Conservation (phyloP, 345 rosid genomes). For the Brassica incana region DNA sequence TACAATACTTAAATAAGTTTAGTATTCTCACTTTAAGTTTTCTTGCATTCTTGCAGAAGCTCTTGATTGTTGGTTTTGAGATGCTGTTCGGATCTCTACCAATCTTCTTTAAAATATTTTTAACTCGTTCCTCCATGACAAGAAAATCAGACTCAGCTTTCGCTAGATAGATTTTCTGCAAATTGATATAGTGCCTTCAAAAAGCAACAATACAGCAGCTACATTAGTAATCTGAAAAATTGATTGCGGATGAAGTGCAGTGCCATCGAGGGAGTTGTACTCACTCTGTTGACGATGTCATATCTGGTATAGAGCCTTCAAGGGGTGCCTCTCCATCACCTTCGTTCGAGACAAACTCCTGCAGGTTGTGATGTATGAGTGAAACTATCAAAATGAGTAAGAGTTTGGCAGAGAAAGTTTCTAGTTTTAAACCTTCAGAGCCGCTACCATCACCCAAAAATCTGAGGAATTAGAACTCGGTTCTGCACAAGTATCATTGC, state of each 20-base stretch:
- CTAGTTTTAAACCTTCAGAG: constrained; percentile 71
- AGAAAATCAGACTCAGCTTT: constrained; percentile 94
- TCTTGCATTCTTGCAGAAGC: constrained; percentile 89
- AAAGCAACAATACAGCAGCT: constrained; percentile 7
- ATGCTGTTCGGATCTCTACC: constrained; percentile 77
- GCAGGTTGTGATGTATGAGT: constrained; percentile 3
- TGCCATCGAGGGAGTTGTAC: constrained; percentile 29
- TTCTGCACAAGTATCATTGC: constrained; percentile 65
- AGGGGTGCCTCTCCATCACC: constrained; percentile 92
- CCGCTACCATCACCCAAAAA: constrained; percentile 98
- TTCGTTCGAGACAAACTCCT: constrained; percentile 91
- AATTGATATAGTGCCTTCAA: constrained; percentile 75
- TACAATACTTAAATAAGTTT: background rate
- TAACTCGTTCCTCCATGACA: constrained; percentile 66
- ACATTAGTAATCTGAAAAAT: constrained; percentile 19
- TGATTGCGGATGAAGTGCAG: constrained; percentile 1
- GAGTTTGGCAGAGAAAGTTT: constrained; percentile 10
- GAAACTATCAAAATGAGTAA: background rate
- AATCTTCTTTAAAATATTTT: constrained; percentile 60
- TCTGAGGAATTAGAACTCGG: constrained; percentile 66
- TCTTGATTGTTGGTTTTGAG: constrained; percentile 63
- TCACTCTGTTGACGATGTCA: constrained; percentile 99
- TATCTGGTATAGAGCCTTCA: constrained; percentile 98
- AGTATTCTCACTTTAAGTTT: constrained; percentile 70
- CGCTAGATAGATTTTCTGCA: constrained; percentile 85